A percentile compares a stretch with the other conserved stretches of the same genome.
Evolutionary conservation across 768 basidiomycete genomes (phyloP).

Genomic region (Lentinula lateritia): DNA sequence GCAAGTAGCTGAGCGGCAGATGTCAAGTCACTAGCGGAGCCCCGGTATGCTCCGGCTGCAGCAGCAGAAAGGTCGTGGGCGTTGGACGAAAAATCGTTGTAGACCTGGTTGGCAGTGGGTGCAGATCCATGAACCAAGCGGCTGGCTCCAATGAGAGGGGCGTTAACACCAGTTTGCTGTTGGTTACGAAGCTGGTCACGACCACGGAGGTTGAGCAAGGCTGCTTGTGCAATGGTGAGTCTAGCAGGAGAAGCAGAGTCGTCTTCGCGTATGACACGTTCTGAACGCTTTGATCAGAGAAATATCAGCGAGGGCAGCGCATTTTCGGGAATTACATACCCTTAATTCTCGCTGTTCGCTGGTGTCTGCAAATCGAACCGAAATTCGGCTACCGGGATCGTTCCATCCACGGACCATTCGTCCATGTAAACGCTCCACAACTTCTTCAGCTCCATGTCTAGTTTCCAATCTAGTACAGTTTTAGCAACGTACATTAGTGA

Average conservation of each 20-base stretch:
- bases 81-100: constrained; percentile 8
- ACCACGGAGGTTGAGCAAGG: constrained; percentile 70
- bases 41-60: constrained; percentile 7
- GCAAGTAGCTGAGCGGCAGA: constrained; percentile 2
- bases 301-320: neutral
- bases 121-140: neutral
- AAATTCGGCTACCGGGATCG: constrained; percentile 70
- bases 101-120: constrained; percentile 4
- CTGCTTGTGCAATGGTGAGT: constrained; percentile 74
- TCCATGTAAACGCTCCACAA: constrained; percentile 74
- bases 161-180: neutral
- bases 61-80: constrained; percentile 8
- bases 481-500: constrained; percentile 1
- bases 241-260: constrained; percentile 54
- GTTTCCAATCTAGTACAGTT: constrained; percentile 53
- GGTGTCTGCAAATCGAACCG: constrained; percentile 76
- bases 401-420: constrained; percentile 77
- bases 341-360: constrained; percentile 72
- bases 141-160: constrained; percentile 1
- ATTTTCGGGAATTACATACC: constrained; percentile 30
- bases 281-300: constrained; percentile 41
- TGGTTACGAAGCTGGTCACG: constrained; percentile 41
- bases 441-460: constrained; percentile 67
- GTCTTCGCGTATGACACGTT: constrained; percentile 54
- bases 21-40: constrained; percentile 1